These are phyloP conservation scores for Phycomyces nitens DNA, from an alignment of 192 early-diverging fungal genomes.

Conservation along the genomic window DNA sequence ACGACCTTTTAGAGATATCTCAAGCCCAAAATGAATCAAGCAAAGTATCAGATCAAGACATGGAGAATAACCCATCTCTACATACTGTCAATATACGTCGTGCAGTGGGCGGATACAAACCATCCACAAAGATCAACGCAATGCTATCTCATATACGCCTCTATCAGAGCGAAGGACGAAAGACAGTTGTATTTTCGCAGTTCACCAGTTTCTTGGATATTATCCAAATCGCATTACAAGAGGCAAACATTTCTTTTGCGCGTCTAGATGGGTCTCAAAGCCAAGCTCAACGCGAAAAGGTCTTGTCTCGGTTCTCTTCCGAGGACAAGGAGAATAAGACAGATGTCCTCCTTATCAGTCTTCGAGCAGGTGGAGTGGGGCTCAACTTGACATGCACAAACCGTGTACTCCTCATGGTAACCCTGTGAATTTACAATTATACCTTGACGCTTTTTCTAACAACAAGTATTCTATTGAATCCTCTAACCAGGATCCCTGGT, in stretches of 20 bases:
- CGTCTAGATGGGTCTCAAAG: conserved; percentile 80
- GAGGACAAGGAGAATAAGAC: background rate
- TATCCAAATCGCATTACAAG: conserved; percentile 51
- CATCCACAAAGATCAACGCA: conserved; percentile 49
- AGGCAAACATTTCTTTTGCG: conserved; percentile 56
- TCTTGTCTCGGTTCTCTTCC: conserved; percentile 52
- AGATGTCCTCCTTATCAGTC: conserved; percentile 61
- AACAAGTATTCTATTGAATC: no score
- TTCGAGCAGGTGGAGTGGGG: conserved; percentile 76
- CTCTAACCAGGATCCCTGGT: conserved; percentile 75
- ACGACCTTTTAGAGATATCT: conserved; percentile 41
- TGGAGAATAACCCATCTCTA: background rate
- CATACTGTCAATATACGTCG: conserved; percentile 19
- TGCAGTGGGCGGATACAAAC: conserved; percentile 19
- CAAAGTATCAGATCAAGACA: conserved; percentile 1
- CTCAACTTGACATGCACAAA: conserved; percentile 71
- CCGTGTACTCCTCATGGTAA: conserved; percentile 67
- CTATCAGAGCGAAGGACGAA: conserved; percentile 30
- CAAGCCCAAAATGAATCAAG: background rate
- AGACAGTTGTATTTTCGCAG: conserved; percentile 93
- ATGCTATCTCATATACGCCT: conserved; percentile 38
- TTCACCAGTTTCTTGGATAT: conserved; percentile 85
- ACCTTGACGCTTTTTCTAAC: no score
- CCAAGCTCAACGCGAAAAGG: conserved; percentile 51
- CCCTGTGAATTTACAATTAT: no score